Evolutionary conservation across 306 rosid species (phyloP), one percentile per base, ranked within the genome.

Genomic region (Aeschynomene evenia): DNA sequence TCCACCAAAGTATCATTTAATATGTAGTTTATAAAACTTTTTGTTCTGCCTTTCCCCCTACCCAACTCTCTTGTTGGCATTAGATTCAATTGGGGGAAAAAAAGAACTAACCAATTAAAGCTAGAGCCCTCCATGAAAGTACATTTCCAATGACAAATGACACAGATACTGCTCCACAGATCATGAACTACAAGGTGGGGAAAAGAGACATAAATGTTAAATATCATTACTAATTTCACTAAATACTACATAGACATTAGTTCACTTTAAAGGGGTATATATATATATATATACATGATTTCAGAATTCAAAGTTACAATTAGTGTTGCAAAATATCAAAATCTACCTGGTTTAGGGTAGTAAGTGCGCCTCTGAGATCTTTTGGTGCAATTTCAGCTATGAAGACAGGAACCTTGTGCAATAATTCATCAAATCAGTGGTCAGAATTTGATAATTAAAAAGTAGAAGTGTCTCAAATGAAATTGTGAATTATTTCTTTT

Each of bases 381-480:
- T 91, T 91, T 19, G 96, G 96, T 71, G 99, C 96, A 68, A 94
- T 88, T 83, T 91, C 99, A 34, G 99, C 94, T 58, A 94, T 34
- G 74, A 91, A 91, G 77, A 94, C 65, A 5, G 97, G 97, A 74
- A 88, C 98, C 98, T 90, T 66, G 16, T 45, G 77, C 51, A 72
- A 62, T 61, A 71, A 62, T 65, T 51, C 77, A 83, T 54, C 52
- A 56, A 64, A 59, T 10, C 55, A 11, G 48, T 19, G 23, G 60
- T 43, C 49, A 80, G 11, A 28, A 22, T 53, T 33, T 9, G 46
- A 68, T 40, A 56, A 58, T 23, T 68, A 33, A 40, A 69, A 68
- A 67, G 21, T 58, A 16, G 2, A 34, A 50, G 46, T 37, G 56
- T 73, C 23, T 54, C 6, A 69, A 57, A 54, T 15, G 43, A 16